Conservation (phyloP, 2,329 filamentous ascomycete genomes). For the Chrysosphaeria jannelii region DNA sequence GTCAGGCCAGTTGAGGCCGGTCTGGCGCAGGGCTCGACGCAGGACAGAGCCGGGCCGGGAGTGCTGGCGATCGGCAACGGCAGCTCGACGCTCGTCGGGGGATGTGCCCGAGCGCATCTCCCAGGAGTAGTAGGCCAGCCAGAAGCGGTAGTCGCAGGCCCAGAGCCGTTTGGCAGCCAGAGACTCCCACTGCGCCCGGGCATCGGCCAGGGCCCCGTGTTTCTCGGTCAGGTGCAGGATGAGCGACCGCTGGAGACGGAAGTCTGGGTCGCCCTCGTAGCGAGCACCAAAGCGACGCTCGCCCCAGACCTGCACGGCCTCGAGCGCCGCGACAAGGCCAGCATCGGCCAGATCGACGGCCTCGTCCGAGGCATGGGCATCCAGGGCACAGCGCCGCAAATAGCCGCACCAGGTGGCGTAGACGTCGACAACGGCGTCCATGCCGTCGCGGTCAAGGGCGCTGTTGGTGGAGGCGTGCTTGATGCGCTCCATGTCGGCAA, state of each 20-base stretch:
- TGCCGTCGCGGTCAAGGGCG: slow-evolving; percentile 56
- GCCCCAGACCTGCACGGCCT: slow-evolving; percentile 57
- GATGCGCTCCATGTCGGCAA: slow-evolving; percentile 58
- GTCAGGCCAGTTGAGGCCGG: slow-evolving; percentile 46
- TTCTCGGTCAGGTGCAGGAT: slow-evolving; percentile 78
- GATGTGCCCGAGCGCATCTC: slow-evolving; percentile 40
- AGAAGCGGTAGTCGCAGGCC: slow-evolving; percentile 68
- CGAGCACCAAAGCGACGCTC: slow-evolving; percentile 41
- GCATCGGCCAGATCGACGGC: slow-evolving; percentile 74
- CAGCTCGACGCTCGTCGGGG: too few species aligned
- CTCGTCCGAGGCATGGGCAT: slow-evolving; percentile 42
- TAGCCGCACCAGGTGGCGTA: slow-evolving; percentile 90
- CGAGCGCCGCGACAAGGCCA: slow-evolving; percentile 57
- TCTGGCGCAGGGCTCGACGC: slow-evolving; percentile 31
- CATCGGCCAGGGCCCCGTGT: slow-evolving; percentile 45
- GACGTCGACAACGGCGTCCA: slow-evolving; percentile 70
- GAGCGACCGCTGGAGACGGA: slow-evolving; percentile 67
- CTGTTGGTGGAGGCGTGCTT: slow-evolving; percentile 81
- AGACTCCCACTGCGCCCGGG: slow-evolving; percentile 46
- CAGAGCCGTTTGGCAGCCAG: slow-evolving; percentile 32
- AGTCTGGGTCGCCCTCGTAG: slow-evolving; percentile 67
- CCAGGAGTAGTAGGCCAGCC: slow-evolving; percentile 77
- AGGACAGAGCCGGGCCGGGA: slow-evolving; percentile 47
- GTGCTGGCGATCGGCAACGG: slow-evolving; percentile 22
- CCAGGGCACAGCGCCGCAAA: slow-evolving; percentile 59